Percentiles rank a stretch among this genome's conserved stretches.
Conservation (phyloP, 2,329 filamentous ascomycete genomes). For the Talaromyces amestolkiae region DNA sequence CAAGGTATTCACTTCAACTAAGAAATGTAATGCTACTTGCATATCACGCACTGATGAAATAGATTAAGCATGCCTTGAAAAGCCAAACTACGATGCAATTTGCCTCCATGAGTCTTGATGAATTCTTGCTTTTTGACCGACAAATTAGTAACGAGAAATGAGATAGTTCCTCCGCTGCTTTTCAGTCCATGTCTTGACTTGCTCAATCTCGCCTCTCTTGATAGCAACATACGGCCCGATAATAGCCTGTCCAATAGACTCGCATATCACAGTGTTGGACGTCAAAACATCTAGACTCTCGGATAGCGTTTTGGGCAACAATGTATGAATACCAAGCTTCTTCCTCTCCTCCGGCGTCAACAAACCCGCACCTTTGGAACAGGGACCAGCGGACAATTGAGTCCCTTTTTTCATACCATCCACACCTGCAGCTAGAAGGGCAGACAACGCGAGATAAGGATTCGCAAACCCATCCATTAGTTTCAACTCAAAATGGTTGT, state of each 20-base stretch:
- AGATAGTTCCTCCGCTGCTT: slow-evolving; percentile 12
- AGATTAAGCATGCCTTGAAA: too few species aligned
- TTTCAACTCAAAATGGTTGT: slow-evolving; percentile 28
- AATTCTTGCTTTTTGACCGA: neutral
- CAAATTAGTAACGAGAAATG: slow-evolving; percentile 12
- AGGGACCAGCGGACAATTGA: slow-evolving; percentile 11
- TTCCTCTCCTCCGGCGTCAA: slow-evolving; percentile 4
- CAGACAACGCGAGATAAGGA: slow-evolving; percentile 27
- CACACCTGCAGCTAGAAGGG: slow-evolving; percentile 26
- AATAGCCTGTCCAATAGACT: neutral
- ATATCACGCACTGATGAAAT: too few species aligned
- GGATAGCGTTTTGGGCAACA: slow-evolving; percentile 6
- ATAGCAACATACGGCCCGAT: slow-evolving; percentile 13
- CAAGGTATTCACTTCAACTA: too few species aligned
- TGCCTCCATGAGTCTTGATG: neutral
- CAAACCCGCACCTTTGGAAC: neutral
- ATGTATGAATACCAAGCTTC: neutral
- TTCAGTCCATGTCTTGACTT: slow-evolving; percentile 12
- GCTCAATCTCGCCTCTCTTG: slow-evolving; percentile 14
- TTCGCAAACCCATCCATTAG: slow-evolving; percentile 30
- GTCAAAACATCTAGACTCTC: slow-evolving; percentile 6
- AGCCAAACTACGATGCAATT: too few species aligned
- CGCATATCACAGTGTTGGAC: slow-evolving; percentile 3
- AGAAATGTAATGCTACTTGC: neutral
- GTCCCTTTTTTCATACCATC: slow-evolving; percentile 17